A percentile compares a stretch with the other conserved stretches of the same genome.
phyloP scores from a whole-genome alignment of 768 basidiomycete species.

The Leucocoprinus leucothites region DNA sequence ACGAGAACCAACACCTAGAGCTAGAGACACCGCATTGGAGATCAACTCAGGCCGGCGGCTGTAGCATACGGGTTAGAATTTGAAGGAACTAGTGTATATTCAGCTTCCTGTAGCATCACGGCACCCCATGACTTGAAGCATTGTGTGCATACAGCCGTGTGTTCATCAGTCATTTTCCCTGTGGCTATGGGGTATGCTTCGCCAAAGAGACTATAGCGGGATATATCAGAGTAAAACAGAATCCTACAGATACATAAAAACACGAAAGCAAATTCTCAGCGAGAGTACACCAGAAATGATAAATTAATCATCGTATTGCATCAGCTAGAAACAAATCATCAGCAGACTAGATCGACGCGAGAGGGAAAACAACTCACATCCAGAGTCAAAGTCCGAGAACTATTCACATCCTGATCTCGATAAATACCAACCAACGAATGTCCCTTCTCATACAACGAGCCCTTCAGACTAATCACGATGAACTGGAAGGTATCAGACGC shows the following conservation, averaged over 20 bases:
- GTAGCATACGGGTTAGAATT: too few species aligned
- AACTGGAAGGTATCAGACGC: constrained; percentile 89
- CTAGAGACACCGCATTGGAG: too few species aligned
- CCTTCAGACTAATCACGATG: constrained; percentile 95
- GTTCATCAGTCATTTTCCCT: too few species aligned
- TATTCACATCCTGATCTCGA: constrained; percentile 91
- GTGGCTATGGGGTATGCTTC: too few species aligned
- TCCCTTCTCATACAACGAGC: constrained; percentile 86
- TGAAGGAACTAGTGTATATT: too few species aligned
- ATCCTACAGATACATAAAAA: constrained; percentile 2
- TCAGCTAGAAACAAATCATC: constrained; percentile 36
- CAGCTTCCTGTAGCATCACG: too few species aligned
- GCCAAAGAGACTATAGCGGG: too few species aligned
- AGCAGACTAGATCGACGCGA: neutral
- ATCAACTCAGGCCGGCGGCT: too few species aligned
- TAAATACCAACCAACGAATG: constrained; percentile 92
- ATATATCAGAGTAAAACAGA: too few species aligned
- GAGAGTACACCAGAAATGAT: neutral
- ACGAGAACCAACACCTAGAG: too few species aligned
- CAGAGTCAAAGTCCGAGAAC: constrained; percentile 86
- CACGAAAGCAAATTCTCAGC: neutral
- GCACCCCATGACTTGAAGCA: too few species aligned
- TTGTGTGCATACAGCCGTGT: too few species aligned
- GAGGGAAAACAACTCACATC: constrained; percentile 55
- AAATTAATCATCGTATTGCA: constrained; percentile 55